A percentile compares a stretch with the other conserved stretches of the same genome.
Evolutionary conservation across 1,139 yeast genomes (phyloP).

Genomic region (Yamadazyma sp.): DNA sequence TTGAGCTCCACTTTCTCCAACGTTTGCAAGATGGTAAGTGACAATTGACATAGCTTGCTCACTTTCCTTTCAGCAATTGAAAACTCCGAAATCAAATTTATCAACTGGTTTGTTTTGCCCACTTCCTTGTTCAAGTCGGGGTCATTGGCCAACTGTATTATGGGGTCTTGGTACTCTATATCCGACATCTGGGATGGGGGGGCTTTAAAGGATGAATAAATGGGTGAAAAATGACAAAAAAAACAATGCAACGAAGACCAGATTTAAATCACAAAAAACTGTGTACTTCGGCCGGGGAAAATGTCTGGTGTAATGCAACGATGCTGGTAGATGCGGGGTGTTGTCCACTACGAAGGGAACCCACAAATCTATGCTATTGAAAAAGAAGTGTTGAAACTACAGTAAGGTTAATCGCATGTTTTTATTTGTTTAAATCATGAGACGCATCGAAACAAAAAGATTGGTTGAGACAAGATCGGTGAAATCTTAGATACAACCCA

Average conservation of each 20-base stretch:
- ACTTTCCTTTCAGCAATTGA: slow-evolving; percentile 45
- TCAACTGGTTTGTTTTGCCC: slow-evolving; percentile 40
- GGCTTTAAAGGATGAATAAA: background rate
- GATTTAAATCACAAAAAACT: too few relatives aligned
- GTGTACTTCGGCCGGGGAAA: background rate
- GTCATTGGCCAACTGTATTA: slow-evolving; percentile 47
- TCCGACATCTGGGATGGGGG: background rate
- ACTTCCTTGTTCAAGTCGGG: slow-evolving; percentile 49
- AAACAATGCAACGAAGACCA: background rate
- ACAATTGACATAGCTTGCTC: slow-evolving; percentile 50
- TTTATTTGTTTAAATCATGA: slow-evolving; percentile 3
- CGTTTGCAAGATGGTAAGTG: slow-evolving; percentile 49
- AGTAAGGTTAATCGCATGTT: slow-evolving; percentile 5
- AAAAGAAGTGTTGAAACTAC: background rate
- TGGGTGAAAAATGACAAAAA: background rate
- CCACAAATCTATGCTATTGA: too few relatives aligned
- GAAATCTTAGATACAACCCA: too few relatives aligned
- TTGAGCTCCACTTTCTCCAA: slow-evolving; percentile 50
- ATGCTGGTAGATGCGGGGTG: background rate
- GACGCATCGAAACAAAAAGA: background rate
- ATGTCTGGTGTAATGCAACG: background rate
- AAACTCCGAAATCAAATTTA: slow-evolving; percentile 44
- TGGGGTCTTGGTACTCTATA: slow-evolving; percentile 45
- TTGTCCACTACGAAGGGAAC: too few relatives aligned
- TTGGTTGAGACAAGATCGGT: background rate